Percentiles rank a stretch among this genome's conserved stretches.
Evolutionary conservation across 106 monocot species (phyloP).

Genomic region (Apostasia shenzhenica): DNA sequence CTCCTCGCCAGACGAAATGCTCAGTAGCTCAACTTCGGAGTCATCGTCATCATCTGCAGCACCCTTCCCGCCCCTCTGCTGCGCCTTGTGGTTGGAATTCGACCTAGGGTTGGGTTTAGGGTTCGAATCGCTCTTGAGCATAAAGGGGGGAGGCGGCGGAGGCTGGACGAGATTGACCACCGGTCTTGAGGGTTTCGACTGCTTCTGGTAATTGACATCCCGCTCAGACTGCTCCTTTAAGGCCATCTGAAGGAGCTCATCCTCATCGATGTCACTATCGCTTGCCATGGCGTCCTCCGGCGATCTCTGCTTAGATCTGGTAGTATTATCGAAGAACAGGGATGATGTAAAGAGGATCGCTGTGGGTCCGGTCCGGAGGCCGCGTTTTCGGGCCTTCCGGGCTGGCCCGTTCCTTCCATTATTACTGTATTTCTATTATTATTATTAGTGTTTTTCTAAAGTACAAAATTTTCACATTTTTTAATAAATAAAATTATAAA

Average conservation of each 20-base stretch:
- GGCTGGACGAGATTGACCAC: conserved; percentile 90
- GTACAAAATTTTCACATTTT: too few species aligned
- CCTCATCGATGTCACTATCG: conserved; percentile 85
- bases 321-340: neutral
- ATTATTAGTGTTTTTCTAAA: too few species aligned
- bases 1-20: conserved; percentile 96
- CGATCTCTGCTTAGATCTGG: conserved; percentile 1
- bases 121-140: conserved; percentile 14
- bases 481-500: too few species aligned
- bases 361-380: neutral
- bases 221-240: conserved; percentile 81
- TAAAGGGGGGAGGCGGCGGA: conserved; percentile 44
- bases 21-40: conserved; percentile 92
- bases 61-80: conserved; percentile 15
- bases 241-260: conserved; percentile 97
- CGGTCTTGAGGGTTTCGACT: conserved; percentile 47
- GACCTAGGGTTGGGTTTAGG: conserved; percentile 23
- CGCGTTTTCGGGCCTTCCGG: too few species aligned
- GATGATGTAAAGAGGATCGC: neutral
- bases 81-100: neutral
- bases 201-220: conserved; percentile 62
- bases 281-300: conserved; percentile 34
- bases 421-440: too few species aligned
- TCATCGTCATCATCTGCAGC: conserved; percentile 80
- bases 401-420: too few species aligned